These are phyloP conservation scores for Exophiala sp. DNA, from an alignment of 2,329 filamentous ascomycete genomes.

Conservation along the genomic window DNA sequence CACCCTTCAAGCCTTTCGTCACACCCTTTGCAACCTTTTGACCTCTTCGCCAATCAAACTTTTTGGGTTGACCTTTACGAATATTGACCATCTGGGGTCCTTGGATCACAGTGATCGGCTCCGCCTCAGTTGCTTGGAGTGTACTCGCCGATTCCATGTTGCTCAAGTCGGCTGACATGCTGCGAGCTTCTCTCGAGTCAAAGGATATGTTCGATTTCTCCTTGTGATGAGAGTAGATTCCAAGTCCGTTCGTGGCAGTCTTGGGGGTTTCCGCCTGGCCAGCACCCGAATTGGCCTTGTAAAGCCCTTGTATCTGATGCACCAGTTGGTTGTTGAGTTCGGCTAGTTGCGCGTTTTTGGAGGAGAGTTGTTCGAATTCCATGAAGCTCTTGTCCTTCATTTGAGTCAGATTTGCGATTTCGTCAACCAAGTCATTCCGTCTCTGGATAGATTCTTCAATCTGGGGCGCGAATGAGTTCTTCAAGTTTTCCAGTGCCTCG, in stretches of 20 bases:
- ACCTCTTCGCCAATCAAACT: conserved; percentile 98
- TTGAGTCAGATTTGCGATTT: conserved; percentile 72
- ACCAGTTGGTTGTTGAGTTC: conserved; percentile 95
- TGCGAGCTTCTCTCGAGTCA: conserved; percentile 41
- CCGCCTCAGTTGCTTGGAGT: conserved; percentile 61
- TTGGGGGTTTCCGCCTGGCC: conserved; percentile 41
- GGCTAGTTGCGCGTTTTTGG: conserved; percentile 87
- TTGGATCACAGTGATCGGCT: conserved; percentile 53
- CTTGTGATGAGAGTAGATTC: conserved; percentile 55
- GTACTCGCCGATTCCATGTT: conserved; percentile 56
- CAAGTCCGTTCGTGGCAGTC: conserved; percentile 50
- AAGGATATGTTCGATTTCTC: conserved; percentile 45
- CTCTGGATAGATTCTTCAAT: conserved; percentile 89
- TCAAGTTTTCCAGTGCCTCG: conserved; percentile 59
- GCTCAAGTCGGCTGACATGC: conserved; percentile 42
- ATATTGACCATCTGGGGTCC: conserved; percentile 95
- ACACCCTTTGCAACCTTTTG: conserved; percentile 92
- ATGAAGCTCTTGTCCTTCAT: conserved; percentile 89
- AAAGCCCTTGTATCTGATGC: conserved; percentile 85
- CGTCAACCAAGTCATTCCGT: conserved; percentile 74
- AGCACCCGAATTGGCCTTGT: conserved; percentile 67
- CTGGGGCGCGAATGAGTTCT: conserved; percentile 67
- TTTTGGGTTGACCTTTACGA: conserved; percentile 86
- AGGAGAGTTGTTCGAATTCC: conserved; percentile 90
- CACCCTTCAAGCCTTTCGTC: conserved; percentile 87